Percentiles rank a stretch among this genome's conserved stretches.
Conservation (phyloP, 176 grass and related monocot species). For the Ensete glaucum region DNA sequence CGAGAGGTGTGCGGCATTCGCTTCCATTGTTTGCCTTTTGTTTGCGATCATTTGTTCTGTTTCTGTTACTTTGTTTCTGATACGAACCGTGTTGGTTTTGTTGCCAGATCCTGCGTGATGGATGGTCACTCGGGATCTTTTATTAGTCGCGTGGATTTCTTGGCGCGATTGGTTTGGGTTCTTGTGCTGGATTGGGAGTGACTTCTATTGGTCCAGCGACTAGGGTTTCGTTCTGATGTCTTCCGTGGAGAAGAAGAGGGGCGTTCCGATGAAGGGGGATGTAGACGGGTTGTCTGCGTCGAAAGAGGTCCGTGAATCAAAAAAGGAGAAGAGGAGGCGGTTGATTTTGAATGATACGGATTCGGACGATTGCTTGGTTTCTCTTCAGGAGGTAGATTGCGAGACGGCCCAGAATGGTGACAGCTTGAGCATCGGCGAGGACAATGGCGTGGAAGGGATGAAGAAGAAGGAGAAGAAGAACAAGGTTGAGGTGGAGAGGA, state of each 20-base stretch:
- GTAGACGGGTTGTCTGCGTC: not conserved
- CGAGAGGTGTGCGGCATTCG: not conserved
- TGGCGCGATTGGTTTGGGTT: not conserved
- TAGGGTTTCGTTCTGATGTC: not conserved
- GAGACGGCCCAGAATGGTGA: not conserved
- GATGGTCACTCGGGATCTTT: not conserved
- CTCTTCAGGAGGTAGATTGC: not conserved
- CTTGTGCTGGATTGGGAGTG: not conserved
- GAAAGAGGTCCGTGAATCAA: not conserved
- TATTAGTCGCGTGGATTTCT: not conserved
- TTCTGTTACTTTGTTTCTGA: not conserved
- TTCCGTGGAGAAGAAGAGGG: not conserved
- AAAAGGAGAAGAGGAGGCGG: slow-evolving; percentile 3
- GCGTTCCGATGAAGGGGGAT: not conserved
- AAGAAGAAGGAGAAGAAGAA: not conserved
- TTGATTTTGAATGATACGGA: slow-evolving; percentile 5
- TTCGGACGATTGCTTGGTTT: not conserved
- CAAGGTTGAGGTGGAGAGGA: not conserved
- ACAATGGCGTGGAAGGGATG: not conserved
- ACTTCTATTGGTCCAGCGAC: not conserved
- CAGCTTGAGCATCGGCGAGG: not conserved
- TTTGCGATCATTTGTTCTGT: no score
- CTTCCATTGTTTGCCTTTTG: no score
- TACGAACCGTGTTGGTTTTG: not conserved
- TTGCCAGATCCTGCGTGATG: not conserved